A percentile compares a stretch with the other conserved stretches of the same genome.
phyloP scores from a whole-genome alignment of 306 rosid genomes.

The Fragaria nilgerrensis region DNA sequence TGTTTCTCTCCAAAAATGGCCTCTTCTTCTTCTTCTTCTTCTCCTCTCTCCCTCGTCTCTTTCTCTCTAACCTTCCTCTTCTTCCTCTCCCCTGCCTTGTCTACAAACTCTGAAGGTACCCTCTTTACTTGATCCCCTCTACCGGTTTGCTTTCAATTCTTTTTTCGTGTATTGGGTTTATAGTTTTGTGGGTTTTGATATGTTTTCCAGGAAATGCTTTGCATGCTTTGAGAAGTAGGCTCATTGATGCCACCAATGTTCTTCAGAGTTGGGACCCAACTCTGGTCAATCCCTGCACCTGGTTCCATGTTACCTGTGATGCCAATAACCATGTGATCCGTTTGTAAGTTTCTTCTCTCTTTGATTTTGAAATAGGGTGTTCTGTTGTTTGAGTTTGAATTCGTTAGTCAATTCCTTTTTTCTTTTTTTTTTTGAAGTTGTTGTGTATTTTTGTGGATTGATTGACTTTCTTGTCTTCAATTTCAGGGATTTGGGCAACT shows the following conservation, averaged over 20 bases:
- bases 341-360: conserved; percentile 46
- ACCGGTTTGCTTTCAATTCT: conserved; percentile 20
- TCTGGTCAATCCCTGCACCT: conserved; percentile 95
- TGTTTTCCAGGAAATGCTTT: conserved; percentile 67
- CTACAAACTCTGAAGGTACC: conserved; percentile 53
- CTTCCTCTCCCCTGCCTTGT: conserved; percentile 34
- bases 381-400: neutral
- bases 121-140: neutral
- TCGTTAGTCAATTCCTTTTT: neutral
- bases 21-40: conserved; percentile 17
- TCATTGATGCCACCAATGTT: conserved; percentile 72
- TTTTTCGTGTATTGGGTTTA: neutral
- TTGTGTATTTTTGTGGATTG: too few species aligned
- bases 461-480: conserved; percentile 15
- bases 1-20: conserved; percentile 32
- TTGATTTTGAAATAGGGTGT: neutral
- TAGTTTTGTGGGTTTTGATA: neutral
- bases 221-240: conserved; percentile 68
- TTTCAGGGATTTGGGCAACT: conserved; percentile 93
- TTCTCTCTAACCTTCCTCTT: conserved; percentile 28
- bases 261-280: conserved; percentile 99
- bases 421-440: too few species aligned
- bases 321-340: conserved; percentile 74
- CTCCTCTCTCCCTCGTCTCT: conserved; percentile 18
- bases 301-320: conserved; percentile 95